Conservation (phyloP, 768 basidiomycete genomes). For the Hypholoma sublateritium region DNA sequence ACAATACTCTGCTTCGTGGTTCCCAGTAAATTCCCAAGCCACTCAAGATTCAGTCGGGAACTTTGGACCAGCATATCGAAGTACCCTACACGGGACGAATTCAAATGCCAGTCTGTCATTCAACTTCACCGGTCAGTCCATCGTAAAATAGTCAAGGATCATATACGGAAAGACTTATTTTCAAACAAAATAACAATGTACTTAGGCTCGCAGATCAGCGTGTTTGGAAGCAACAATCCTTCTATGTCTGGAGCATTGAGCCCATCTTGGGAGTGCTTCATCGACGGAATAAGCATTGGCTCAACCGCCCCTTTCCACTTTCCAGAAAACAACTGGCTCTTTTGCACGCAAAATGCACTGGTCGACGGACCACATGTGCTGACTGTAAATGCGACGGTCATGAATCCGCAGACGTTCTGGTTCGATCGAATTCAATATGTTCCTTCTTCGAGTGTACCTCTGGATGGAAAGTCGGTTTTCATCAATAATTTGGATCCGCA, state of each 20-base stretch:
- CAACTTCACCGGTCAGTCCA: constrained; percentile 26
- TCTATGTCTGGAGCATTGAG: constrained; percentile 15
- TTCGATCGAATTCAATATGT: constrained; percentile 27
- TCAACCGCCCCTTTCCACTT: neutral
- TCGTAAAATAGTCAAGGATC: neutral
- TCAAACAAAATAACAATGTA: neutral
- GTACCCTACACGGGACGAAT: constrained; percentile 30
- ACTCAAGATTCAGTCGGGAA: constrained; percentile 28
- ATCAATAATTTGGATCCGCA: constrained; percentile 13
- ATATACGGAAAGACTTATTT: too few relatives aligned
- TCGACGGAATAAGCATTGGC: constrained; percentile 12
- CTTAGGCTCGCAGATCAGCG: constrained; percentile 16
- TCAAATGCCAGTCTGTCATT: constrained; percentile 26
- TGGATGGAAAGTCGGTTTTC: constrained; percentile 9
- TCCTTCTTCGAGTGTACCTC: constrained; percentile 15
- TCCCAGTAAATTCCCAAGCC: constrained; percentile 19
- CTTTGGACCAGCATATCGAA: constrained; percentile 30
- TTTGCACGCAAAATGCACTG: constrained; percentile 6
- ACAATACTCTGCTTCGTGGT: constrained; percentile 28
- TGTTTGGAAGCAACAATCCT: constrained; percentile 17
- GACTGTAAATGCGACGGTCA: constrained; percentile 24
- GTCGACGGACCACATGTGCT: constrained; percentile 24
- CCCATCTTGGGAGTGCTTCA: constrained; percentile 22
- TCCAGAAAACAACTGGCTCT: neutral
- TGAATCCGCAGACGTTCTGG: constrained; percentile 26